A percentile compares a stretch with the other conserved stretches of the same genome.
phyloP scores from a whole-genome alignment of 139 green algal genomes.

The Edaphochlamys debaryana region DNA sequence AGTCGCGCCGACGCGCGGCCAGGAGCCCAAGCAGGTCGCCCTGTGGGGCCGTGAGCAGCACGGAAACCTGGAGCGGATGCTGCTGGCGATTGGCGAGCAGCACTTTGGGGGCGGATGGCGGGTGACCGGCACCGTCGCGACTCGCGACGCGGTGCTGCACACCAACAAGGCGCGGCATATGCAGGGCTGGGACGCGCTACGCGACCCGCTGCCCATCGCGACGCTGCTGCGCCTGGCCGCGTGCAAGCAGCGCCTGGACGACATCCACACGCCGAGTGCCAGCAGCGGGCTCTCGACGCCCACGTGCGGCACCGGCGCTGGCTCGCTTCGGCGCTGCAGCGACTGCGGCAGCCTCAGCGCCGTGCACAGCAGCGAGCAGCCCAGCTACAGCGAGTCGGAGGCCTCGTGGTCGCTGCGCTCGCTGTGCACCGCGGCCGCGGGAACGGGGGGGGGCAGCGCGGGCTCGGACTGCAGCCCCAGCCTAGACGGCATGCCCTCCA shows the following conservation, averaged over 20 bases:
- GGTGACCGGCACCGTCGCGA: neutral
- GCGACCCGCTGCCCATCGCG: constrained; percentile 21
- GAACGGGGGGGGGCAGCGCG: neutral
- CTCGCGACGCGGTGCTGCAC: neutral
- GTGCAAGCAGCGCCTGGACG: constrained; percentile 18
- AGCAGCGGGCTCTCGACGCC: constrained; percentile 23
- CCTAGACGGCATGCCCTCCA: neutral
- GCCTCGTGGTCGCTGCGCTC: constrained; percentile 34
- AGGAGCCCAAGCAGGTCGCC: constrained; percentile 1
- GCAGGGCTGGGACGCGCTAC: constrained; percentile 32
- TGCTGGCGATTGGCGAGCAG: constrained; percentile 15
- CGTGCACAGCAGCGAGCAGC: constrained; percentile 25
- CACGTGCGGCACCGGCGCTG: neutral
- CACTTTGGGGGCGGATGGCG: constrained; percentile 18
- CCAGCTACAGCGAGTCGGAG: constrained; percentile 33
- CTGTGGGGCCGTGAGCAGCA: constrained; percentile 1
- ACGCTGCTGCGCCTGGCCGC: constrained; percentile 15
- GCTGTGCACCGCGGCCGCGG: neutral
- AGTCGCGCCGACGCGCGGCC: constrained; percentile 3
- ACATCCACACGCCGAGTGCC: neutral
- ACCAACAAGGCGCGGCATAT: constrained; percentile 3
- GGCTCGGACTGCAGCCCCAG: neutral
- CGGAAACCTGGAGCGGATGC: constrained; percentile 21
- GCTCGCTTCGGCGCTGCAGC: constrained; percentile 15
- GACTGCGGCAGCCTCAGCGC: constrained; percentile 36